These are phyloP conservation scores for Phytopythium oedochilum DNA, from an alignment of 352 stramenopile species.

Conservation along the genomic window DNA sequence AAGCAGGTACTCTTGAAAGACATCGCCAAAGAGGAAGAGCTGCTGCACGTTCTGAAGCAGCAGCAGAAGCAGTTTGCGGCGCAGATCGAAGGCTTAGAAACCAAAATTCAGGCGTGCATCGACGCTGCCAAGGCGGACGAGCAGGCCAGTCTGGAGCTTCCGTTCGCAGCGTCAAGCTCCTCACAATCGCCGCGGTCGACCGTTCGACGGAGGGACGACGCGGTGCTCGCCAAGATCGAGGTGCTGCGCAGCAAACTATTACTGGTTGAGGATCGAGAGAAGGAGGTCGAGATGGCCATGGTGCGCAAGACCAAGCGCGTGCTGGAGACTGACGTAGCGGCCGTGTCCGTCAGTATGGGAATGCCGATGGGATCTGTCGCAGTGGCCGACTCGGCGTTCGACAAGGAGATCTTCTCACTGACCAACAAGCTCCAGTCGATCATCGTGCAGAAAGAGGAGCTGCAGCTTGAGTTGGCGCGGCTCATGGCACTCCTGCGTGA, in stretches of 20 bases:
- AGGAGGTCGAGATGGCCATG: constrained; percentile 66
- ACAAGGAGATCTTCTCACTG: constrained; percentile 75
- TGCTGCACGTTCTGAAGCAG: constrained; percentile 54
- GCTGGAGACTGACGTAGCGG: constrained; percentile 14
- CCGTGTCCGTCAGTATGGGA: constrained; percentile 4
- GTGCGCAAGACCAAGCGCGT: constrained; percentile 71
- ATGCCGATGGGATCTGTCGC: constrained; percentile 17
- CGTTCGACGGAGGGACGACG: neutral
- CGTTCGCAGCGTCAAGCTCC: neutral
- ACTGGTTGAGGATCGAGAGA: constrained; percentile 60
- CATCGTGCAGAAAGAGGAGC: constrained; percentile 75
- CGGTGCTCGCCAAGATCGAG: constrained; percentile 22
- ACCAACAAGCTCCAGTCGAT: constrained; percentile 70
- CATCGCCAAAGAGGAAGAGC: constrained; percentile 58
- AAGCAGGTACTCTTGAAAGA: constrained; percentile 59
- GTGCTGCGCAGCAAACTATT: constrained; percentile 52
- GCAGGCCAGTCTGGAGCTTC: constrained; percentile 6
- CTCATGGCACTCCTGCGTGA: constrained; percentile 36
- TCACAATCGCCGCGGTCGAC: neutral
- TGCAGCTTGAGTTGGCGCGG: constrained; percentile 64
- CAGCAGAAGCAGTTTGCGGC: constrained; percentile 33
- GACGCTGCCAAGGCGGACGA: constrained; percentile 6
- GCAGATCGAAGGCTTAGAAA: constrained; percentile 50
- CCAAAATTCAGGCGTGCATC: constrained; percentile 44
- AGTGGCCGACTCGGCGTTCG: constrained; percentile 35